phyloP scores from a whole-genome alignment of 2,329 filamentous ascomycete genomes.

The Podosphaera fusca region DNA sequence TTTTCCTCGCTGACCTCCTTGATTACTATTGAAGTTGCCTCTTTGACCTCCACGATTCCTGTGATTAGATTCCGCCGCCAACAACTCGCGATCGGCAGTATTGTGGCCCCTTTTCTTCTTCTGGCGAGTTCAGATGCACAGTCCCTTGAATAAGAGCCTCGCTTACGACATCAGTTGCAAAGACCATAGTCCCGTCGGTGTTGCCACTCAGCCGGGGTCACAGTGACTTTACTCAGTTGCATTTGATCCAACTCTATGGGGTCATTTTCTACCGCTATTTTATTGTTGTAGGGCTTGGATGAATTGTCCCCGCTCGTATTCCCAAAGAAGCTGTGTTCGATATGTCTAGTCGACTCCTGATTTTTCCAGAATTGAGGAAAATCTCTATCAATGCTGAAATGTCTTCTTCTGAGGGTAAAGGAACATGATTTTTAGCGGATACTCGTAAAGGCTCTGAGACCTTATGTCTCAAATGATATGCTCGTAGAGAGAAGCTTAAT shows the following conservation, averaged over 20 bases:
- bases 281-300: too few relatives aligned
- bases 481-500: not conserved
- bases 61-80: too few relatives aligned
- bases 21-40: too few relatives aligned
- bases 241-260: not conserved
- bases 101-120: not conserved
- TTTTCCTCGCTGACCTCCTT: too few relatives aligned
- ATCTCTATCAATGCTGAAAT: not conserved
- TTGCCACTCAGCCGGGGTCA: not conserved
- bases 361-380: not conserved
- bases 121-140: not conserved
- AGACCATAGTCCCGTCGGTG: not conserved
- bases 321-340: too few relatives aligned
- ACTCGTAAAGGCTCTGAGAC: not conserved
- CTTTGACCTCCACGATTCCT: too few relatives aligned
- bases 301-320: too few relatives aligned
- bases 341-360: too few relatives aligned
- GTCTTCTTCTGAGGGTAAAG: not conserved
- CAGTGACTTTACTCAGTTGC: not conserved
- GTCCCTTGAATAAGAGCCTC: not conserved
- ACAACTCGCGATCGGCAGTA: not conserved
- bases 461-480: not conserved
- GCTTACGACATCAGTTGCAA: not conserved
- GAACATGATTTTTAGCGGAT: not conserved
- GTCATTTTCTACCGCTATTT: not conserved